These are phyloP conservation scores for Rhipidocladum racemiflorum DNA, from an alignment of 176 grass and related monocot genomes.

Conservation along the genomic window DNA sequence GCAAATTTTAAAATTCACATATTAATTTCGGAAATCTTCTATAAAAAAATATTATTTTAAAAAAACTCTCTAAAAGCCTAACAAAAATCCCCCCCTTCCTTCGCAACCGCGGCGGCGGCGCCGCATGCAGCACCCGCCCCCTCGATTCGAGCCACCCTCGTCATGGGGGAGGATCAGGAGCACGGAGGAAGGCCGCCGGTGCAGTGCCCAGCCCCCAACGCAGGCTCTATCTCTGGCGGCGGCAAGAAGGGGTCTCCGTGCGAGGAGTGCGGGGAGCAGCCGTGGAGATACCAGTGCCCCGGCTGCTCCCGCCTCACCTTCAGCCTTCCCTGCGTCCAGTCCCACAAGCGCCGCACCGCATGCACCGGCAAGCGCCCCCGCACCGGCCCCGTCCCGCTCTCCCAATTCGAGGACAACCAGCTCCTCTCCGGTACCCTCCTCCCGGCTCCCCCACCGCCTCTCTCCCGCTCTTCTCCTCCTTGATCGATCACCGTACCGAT, in stretches of 20 bases:
- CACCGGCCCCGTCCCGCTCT: slow-evolving; percentile 61
- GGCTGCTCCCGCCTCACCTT: slow-evolving; percentile 72
- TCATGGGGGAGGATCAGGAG: slow-evolving; percentile 21
- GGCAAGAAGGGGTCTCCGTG: slow-evolving; percentile 47
- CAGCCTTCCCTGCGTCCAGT: slow-evolving; percentile 88
- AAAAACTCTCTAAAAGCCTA: too few relatives aligned
- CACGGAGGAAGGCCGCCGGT: background rate
- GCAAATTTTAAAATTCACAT: too few relatives aligned
- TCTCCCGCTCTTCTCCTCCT: background rate
- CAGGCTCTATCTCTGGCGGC: background rate
- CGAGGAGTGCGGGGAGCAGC: slow-evolving; percentile 77
- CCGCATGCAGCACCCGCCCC: background rate
- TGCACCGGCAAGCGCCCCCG: slow-evolving; percentile 88
- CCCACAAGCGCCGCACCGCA: slow-evolving; percentile 64
- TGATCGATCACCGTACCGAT: background rate
- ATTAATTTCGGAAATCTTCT: too few relatives aligned
- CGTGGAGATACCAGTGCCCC: slow-evolving; percentile 94
- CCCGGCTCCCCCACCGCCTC: background rate
- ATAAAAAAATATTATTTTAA: too few relatives aligned
- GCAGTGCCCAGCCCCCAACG: background rate
- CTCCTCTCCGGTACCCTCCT: slow-evolving; percentile 65
- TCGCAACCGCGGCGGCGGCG: background rate
- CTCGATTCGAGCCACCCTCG: background rate
- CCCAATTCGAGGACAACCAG: slow-evolving; percentile 68
- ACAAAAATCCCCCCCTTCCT: background rate